These are phyloP conservation scores for Mercurialis annua DNA, from an alignment of 345 rosid genomes.

Conservation along the genomic window DNA sequence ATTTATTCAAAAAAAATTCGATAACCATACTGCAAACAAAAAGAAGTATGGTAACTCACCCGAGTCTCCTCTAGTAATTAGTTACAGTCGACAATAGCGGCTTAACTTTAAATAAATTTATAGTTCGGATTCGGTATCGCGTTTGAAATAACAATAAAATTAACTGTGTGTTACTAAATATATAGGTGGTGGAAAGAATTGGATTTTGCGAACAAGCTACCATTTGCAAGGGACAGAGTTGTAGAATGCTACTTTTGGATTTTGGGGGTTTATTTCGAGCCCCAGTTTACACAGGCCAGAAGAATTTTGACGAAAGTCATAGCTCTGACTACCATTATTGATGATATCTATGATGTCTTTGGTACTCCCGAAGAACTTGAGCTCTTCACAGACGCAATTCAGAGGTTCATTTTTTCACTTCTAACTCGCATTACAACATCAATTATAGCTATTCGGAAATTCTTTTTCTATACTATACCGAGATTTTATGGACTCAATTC, in stretches of 20 bases:
- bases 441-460: too few species aligned
- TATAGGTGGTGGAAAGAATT: constrained; percentile 42
- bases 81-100: too few species aligned
- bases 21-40: neutral
- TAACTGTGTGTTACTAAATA: neutral
- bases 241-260: constrained; percentile 43
- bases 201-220: constrained; percentile 23
- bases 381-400: constrained; percentile 29
- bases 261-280: constrained; percentile 29
- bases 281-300: constrained; percentile 25
- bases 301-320: constrained; percentile 24
- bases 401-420: constrained; percentile 28
- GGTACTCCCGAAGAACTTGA: constrained; percentile 46
- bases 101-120: too few species aligned
- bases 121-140: too few species aligned
- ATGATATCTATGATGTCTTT: constrained; percentile 42
- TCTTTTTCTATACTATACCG: too few species aligned
- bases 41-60: neutral
- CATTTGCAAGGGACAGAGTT: constrained; percentile 36
- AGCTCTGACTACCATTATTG: constrained; percentile 22
- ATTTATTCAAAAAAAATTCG: too few species aligned
- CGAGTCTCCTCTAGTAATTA: too few species aligned
- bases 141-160: too few species aligned
- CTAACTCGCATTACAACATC: too few species aligned
- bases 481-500: too few species aligned